Base-by-base conservation (phyloP, 345 rosid genomes). In the Populus euphratica region DNA sequence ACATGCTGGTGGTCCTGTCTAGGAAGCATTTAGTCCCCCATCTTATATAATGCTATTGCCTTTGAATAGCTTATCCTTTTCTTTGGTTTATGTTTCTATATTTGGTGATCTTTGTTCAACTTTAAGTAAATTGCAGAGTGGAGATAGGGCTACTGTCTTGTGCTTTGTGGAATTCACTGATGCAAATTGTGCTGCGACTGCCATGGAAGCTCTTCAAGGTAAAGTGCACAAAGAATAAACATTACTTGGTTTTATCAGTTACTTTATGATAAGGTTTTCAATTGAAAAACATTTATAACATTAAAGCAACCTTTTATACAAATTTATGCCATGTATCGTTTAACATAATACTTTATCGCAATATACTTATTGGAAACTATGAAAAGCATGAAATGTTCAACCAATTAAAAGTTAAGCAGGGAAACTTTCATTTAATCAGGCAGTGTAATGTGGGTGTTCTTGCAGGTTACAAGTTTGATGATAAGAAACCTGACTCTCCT, bases 161-260 rank as follows among this genome's bases (percentile, higher is more conserved):
- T 86, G 93, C 83, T 90, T 90, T 81, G 90, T 87, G 62, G 91
- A 88, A 80, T 90, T 90, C 5, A 33, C 29, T 67, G 87, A 90
- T 76, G 62, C 86, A 50, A 82, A 83, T n/a, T 86, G 85, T 80
- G 91, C 89, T 73, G 38, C 69, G 54, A 86, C 89, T 62, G 93
- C 91, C 41, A 79, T 85, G 90, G 81, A 86, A 70, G 88, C 89
- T 72, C 89, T 90, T 73, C 90, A 90, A 78, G 93, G 93, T 90
- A 82, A 63, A 54, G 5, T 61, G 65, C 62, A 20, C 61, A 18
- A 66, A 59, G 31, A 54, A 49, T 33, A 18, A 3, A 17, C 13
- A 1, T 27, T 23, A 23, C 69, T 10, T 6, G 49, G 49, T 49
- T 54, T 38, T 25, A 36, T 11, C 56, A 11, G 23, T 14, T 2